Evolutionary conservation across 768 basidiomycete genomes (phyloP), one percentile per base, ranked within the genome.

Genomic region (Mycena vulgaris): DNA sequence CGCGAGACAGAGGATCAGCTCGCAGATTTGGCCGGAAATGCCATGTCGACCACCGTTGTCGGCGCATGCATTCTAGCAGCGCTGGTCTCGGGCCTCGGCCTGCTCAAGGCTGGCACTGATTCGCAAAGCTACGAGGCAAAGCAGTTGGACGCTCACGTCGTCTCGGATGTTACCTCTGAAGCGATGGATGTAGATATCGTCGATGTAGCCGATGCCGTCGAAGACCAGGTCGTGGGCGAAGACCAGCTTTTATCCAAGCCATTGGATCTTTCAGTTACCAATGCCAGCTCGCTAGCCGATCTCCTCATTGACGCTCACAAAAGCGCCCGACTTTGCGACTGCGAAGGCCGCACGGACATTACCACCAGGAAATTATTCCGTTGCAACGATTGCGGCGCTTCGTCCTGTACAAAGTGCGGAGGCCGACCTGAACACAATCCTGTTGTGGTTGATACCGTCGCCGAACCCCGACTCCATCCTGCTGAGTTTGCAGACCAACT

Each of bases 21-120:
- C 9, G 95, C 96, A 4, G 96, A 98, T 80, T 86, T 98, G 19
- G 96, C 97, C 23, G 97, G 97, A 2, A 98, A 98, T 76, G 97
- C 97, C 68, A 98, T 98, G 97, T 96, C 96, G 1, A 95, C 96
- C 6, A 98, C 97, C 1, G 97, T 98, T 28, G 96, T 98, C 33
- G 97, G 97, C 1, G 89, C 95, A 4, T 92, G 95, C 71, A 94
- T 98, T 71, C 82, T 97, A 63, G 91, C 93, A 21, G 95, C 95
- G 0, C 83, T 98, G 51, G 87, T 93, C 13, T 80, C 91, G 1
- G 89, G 90, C 8, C 86, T 85, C 77, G 87, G 88, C 55, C 84
- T 95, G 37, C 83, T 98, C 35, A 91, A 91, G 70, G 81, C 82
- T 1, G 93, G 94, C 6, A 80, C 89, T 40, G 92, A 94, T 75